Base-by-base conservation (phyloP, 2,329 filamentous ascomycete genomes). In the Chrysosphaeria jannelii region DNA sequence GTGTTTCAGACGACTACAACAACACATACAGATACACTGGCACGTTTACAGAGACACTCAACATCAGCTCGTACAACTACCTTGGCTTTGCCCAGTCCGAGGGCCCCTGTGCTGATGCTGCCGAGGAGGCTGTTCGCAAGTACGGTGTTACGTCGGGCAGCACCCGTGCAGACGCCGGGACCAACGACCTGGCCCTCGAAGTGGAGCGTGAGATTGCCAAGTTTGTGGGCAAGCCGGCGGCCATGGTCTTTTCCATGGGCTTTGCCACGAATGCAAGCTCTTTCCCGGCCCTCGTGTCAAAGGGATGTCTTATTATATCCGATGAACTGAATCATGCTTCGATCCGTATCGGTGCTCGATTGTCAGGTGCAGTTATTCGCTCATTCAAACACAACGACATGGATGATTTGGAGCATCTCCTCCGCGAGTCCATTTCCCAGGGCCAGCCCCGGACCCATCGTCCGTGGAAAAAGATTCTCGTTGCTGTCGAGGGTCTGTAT, bases 51-150 rank as follows among this genome's bases (percentile, higher is more conserved):
- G 76, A 97, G 45, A 93, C 85, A 0, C 52, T 97, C 36, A 97
- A 97, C 48, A 71, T 97, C 69, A 91, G 81, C 50, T 97, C 85
- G 2, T 97, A 97, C 57, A 97, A 97, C 47, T 97, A 97, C 41
- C 71, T 97, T 13, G 85, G 85, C 20, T 97, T 97, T 37, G 85
- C 85, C 24, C 85, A 97, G 44, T 91, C 85, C 0, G 79, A 93
- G 33, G 85, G 85, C 8, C 81, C 85, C 19, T 97, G 85, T 39
- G 85, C 85, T 22, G 81, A 93, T 42, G 69, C 74, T 9, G 75
- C 81, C 4, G 85, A 97, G 48, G 69, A 79, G 22, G 62, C 60
- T 22, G 64, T 90, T 32, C 66, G 62, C 44, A 79, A 70, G 39
- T 85, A 89, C 37, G 79, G 81, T 20, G 62, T 93, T 31, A 71